Base-by-base conservation (phyloP, 768 basidiomycete species). In the Kwoniella mangroviensis region DNA sequence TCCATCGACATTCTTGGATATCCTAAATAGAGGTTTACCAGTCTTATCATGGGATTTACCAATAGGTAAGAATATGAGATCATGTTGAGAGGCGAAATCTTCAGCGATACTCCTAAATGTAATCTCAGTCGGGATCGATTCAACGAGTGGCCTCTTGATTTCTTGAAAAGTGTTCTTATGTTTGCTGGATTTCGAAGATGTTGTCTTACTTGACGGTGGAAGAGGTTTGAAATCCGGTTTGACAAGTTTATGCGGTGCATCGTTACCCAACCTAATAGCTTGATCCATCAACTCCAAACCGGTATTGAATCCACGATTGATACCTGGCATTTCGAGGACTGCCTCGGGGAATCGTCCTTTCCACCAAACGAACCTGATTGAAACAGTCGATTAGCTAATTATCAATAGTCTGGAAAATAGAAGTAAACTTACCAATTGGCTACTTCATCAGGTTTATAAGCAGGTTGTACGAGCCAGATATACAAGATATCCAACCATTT, bases 81-180 rank as follows among this genome's bases (percentile, higher is more conserved):
- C 93, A 81, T 93, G 90, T 21, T 89, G 84, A 1, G 93, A 89
- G 2, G 92, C 92, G 77, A 86, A 90, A 28, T 97, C 96, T 83
- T 98, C 97, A 61, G 94, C 95, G 66, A 98, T 91, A 5, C 91
- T 87, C 19, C 91, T 87, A 88, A 98, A 98, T 2, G 94, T 95
- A 75, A 98, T 90, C 79, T 97, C 95, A 4, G 70, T 49, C 10
- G 67, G 54, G 2, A 70, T 59, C 83, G 84, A 28, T 76, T 67
- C 65, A 68, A 63, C 28, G 34, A 34, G 34, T 19, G 53, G 34
- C 57, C 54, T 45, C n/a, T 22, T 53, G 21, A 60, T 60, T n/a
- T 60, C 58, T 42, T 60, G 22, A 7, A 49, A 24, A 4, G 21
- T 59, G 6, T 40, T 7, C 7, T 28, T 66, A 7, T 69, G n/a